Evolutionary conservation across 805 yeast genomes (phyloP).

Genomic region (Myxozyma melibiosi): DNA sequence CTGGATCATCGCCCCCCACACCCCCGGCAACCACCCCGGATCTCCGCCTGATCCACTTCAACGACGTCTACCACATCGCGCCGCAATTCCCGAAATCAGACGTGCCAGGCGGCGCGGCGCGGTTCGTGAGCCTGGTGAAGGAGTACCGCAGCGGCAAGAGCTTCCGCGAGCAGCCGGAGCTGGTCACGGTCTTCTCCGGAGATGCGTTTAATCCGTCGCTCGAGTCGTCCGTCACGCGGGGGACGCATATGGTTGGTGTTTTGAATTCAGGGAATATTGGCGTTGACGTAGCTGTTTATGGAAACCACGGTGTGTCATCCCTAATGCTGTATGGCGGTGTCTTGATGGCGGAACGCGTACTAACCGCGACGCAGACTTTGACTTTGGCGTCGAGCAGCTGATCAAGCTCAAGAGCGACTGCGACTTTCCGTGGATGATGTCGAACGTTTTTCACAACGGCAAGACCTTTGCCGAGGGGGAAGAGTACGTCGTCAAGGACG

Average conservation of each 20-base stretch:
- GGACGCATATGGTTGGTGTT: conserved; percentile 33
- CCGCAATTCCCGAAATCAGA: conserved; percentile 22
- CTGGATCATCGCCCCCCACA: too few species aligned
- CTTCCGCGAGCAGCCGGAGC: conserved; percentile 24
- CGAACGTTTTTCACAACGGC: conserved; percentile 26
- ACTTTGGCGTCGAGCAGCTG: conserved; percentile 35
- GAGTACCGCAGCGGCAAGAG: conserved; percentile 19
- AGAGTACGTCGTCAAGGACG: conserved; percentile 18
- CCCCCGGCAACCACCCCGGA: too few species aligned
- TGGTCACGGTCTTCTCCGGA: conserved; percentile 35
- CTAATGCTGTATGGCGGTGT: neutral
- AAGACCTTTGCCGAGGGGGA: conserved; percentile 27
- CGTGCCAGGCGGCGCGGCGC: conserved; percentile 36
- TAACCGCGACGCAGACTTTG: conserved; percentile 31
- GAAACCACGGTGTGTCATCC: conserved; percentile 32
- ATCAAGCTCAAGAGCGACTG: conserved; percentile 16
- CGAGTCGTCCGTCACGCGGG: conserved; percentile 33
- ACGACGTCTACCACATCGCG: conserved; percentile 35
- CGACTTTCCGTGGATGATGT: conserved; percentile 35
- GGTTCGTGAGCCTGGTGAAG: conserved; percentile 33
- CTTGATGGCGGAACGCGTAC: too few species aligned
- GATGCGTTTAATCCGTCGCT: conserved; percentile 35
- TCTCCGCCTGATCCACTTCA: conserved; percentile 33
- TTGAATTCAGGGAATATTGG: conserved; percentile 24
- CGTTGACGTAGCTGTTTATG: conserved; percentile 34